A percentile compares a stretch with the other conserved stretches of the same genome.
phyloP scores from a whole-genome alignment of 1,284 basidiomycete genomes.

The Melanopsichium pennsylvanicum region DNA sequence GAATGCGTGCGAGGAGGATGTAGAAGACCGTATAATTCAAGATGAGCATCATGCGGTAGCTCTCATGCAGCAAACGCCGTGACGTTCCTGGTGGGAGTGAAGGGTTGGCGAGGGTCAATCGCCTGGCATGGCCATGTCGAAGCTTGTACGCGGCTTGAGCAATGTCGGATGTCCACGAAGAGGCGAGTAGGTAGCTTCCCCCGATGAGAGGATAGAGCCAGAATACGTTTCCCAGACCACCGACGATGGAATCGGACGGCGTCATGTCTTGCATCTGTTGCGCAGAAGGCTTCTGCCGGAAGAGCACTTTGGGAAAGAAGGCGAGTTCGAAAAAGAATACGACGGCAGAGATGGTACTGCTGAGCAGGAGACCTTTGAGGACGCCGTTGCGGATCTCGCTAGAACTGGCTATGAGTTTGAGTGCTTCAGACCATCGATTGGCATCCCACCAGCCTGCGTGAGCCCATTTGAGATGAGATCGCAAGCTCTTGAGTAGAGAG shows the following conservation, averaged over 20 bases:
- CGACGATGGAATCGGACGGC: constrained; percentile 17
- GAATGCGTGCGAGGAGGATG: constrained; percentile 48
- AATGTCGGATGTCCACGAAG: constrained; percentile 61
- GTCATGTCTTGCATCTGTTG: constrained; percentile 10
- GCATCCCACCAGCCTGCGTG: constrained; percentile 53
- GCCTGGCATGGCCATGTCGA: constrained; percentile 26
- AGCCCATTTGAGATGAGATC: constrained; percentile 55
- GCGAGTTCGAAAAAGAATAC: constrained; percentile 63
- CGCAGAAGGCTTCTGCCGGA: constrained; percentile 21
- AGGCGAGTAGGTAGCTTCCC: constrained; percentile 58
- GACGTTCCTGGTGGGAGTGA: constrained; percentile 43
- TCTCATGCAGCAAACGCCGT: constrained; percentile 49
- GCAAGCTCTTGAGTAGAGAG: constrained; percentile 30
- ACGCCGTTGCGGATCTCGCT: constrained; percentile 52
- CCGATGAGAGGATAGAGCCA: constrained; percentile 64
- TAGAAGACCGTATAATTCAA: constrained; percentile 56
- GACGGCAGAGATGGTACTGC: constrained; percentile 48
- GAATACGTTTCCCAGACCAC: constrained; percentile 51
- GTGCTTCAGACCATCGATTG: constrained; percentile 50
- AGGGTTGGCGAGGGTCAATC: constrained; percentile 29
- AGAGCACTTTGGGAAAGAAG: constrained; percentile 58
- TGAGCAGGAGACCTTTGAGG: constrained; percentile 59
- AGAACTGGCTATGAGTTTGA: constrained; percentile 45
- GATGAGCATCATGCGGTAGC: constrained; percentile 55
- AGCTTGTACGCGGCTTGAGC: constrained; percentile 58